Base-by-base conservation (phyloP, 164 flowering plant species). In the Paratinospora sagittata region DNA sequence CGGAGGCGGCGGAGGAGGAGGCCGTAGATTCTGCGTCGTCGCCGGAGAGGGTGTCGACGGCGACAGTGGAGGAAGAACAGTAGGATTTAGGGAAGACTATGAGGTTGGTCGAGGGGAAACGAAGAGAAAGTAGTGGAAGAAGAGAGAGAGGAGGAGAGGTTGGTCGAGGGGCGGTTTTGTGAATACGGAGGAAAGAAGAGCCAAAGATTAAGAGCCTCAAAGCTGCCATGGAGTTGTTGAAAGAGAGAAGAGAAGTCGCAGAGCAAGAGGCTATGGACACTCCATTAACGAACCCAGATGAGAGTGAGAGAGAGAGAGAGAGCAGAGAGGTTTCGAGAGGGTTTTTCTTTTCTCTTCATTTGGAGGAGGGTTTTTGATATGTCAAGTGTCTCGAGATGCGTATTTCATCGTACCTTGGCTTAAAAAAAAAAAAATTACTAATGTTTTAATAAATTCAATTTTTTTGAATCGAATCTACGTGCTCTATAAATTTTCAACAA, bases 181-280 rank as follows among this genome's bases (percentile, higher is more conserved):
- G 76, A 66, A 65, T n/a, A 19, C 75, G 77, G 60, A 81, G 55
- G 65, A 78, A 11, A 45, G 74, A 69, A 41, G 75, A 68, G 8
- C 76, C 73, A 19, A 77, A 72, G 61, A 75, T 76, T 34, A 76
- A 63, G 65, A 70, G 73, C 71, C 70, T 80, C 30, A 82, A 78
- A 61, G 82, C 68, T 17, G 80, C 52, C 80, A 77, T 73, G 61
- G 55, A n/a, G n/a, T 39, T 27, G 45, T 57, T 58, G 27, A 52
- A 4, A 52, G 23, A 52, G 58, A 52, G 58, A 52, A 21, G 21
- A 21, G n/a, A 6, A 52, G 3, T 52, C n/a, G 58, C 2, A n/a
- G 58, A 52, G 21, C 21, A 16, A 16, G 58, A 19, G n/a, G n/a
- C 21, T 52, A 52, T 5, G 58, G n/a, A n/a, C n/a, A 52, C 58